phyloP scores from a whole-genome alignment of 768 basidiomycete species.

The Pholiota conissans region DNA sequence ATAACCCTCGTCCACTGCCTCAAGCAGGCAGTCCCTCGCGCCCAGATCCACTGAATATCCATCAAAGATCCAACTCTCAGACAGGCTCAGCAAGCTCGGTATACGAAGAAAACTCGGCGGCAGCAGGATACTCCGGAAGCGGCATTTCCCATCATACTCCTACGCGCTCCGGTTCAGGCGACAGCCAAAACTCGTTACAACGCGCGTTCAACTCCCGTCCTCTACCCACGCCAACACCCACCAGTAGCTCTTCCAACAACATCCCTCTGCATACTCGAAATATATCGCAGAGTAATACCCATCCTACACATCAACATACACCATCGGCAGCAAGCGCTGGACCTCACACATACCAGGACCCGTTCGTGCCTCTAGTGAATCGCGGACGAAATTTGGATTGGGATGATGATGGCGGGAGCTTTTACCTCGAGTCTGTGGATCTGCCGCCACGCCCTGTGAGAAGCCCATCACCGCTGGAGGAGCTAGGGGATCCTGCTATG shows the following conservation, averaged over 20 bases:
- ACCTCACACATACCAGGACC: not conserved
- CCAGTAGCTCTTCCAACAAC: no score
- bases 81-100: not conserved
- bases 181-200: not conserved
- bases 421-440: conserved; percentile 10
- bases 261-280: not conserved
- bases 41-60: not conserved
- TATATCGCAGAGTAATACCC: not conserved
- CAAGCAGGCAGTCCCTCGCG: not conserved
- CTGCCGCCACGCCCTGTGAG: conserved; percentile 2
- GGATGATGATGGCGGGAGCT: conserved; percentile 1
- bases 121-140: not conserved
- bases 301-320: not conserved
- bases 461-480: not conserved
- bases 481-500: conserved; percentile 26
- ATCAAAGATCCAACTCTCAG: not conserved
- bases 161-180: not conserved
- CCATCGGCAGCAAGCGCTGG: not conserved
- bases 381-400: not conserved
- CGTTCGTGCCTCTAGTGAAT: not conserved
- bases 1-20: not conserved
- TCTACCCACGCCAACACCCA: no score
- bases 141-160: not conserved
- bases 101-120: not conserved
- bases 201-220: not conserved